These are phyloP conservation scores for Coleophoma eucalyptorum DNA, from an alignment of 2,329 filamentous ascomycete genomes.

Conservation along the genomic window DNA sequence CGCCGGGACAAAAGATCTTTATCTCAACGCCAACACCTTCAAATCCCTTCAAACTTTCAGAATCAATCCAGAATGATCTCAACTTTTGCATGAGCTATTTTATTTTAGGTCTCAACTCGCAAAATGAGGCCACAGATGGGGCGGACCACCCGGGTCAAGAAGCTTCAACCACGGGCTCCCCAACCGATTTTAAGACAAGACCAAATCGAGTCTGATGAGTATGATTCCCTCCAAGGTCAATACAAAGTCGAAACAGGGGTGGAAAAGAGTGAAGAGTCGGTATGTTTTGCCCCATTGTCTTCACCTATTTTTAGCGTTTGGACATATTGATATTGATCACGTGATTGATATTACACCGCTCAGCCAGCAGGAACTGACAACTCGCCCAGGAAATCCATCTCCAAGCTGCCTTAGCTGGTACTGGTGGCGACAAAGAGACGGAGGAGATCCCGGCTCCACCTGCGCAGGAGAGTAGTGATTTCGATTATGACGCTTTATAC, in stretches of 20 bases:
- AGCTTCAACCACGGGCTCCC: conserved; percentile 40
- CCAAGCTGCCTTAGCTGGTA: conserved; percentile 25
- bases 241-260: conserved; percentile 91
- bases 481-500: conserved; percentile 90
- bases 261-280: conserved; percentile 95
- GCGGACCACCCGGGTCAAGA: conserved; percentile 47
- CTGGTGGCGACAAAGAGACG: conserved; percentile 19
- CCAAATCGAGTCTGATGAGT: conserved; percentile 82
- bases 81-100: neutral
- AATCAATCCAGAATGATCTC: neutral
- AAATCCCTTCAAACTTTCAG: neutral
- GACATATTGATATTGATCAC: conserved; percentile 11
- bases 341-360: conserved; percentile 11
- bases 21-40: neutral
- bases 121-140: conserved; percentile 1
- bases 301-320: conserved; percentile 12
- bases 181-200: conserved; percentile 70
- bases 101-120: neutral
- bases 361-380: conserved; percentile 9
- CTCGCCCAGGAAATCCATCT: conserved; percentile 29
- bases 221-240: conserved; percentile 70
- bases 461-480: conserved; percentile 53
- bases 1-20: neutral
- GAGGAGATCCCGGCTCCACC: conserved; percentile 59
- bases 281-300: conserved; percentile 49